A percentile compares a stretch with the other conserved stretches of the same genome.
Conservation (phyloP, 176 grass and related monocot species). For the Avena sativa region DNA sequence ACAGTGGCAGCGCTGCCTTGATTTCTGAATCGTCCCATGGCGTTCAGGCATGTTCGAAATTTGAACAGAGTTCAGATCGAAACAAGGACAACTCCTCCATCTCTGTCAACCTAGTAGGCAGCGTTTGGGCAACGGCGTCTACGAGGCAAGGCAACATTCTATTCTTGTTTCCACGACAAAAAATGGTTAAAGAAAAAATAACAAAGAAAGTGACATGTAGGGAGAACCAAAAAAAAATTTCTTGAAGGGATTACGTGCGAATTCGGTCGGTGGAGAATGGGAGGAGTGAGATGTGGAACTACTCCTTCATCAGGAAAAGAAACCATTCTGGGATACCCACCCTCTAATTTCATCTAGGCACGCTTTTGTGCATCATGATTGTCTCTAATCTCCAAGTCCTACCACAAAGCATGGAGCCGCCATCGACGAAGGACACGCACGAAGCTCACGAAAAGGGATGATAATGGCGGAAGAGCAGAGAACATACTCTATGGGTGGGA, state of each 20-base stretch:
- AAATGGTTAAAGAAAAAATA: background rate
- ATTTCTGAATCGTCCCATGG: background rate
- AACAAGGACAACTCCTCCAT: background rate
- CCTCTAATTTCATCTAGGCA: background rate
- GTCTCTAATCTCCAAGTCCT: background rate
- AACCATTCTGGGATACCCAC: background rate
- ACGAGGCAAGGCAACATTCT: conserved; percentile 36
- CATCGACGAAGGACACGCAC: background rate
- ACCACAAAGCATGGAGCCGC: background rate
- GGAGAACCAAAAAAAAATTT: too few species aligned
- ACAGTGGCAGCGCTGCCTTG: conserved; percentile 24
- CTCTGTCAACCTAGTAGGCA: conserved; percentile 14
- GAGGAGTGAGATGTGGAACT: background rate
- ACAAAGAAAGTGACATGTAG: conserved; percentile 3
- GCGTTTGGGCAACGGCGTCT: conserved; percentile 47
- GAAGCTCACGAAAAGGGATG: too few species aligned
- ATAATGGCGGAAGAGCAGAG: background rate
- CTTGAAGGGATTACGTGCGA: background rate
- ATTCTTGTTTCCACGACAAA: conserved; percentile 20
- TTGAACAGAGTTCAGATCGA: conserved; percentile 19
- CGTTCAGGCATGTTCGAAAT: conserved; percentile 21
- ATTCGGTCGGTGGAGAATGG: background rate
- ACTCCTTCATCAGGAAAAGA: background rate
- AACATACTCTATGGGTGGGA: background rate
- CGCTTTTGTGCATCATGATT: background rate